Evolutionary conservation across 2,329 filamentous ascomycete species (phyloP), one percentile per base, ranked within the genome.

Genomic region (Penicillium sp.): DNA sequence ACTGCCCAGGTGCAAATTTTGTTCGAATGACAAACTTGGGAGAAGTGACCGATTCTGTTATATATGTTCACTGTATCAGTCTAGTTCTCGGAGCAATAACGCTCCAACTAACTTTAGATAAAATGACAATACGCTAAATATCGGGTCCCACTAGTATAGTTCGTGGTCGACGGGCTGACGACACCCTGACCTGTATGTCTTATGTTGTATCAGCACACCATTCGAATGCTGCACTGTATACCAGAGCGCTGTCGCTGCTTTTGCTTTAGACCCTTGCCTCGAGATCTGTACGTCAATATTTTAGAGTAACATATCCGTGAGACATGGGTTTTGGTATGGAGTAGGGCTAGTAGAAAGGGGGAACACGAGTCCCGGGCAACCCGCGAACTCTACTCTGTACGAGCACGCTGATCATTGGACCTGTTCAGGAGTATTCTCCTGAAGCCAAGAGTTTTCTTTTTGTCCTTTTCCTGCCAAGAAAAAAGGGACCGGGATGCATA

Each of bases 161-260:
- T 58, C 53, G 33, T 46, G 38, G 48, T 46, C 41, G 52, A 53
- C 51, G 40, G n/a, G 53, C 51, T 57, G 54, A 54, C 52, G 52
- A 57, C 50, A 46, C 50, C 29, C 44, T 46, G 13, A 10, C n/a
- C 10, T 31, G 28, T 8, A 12, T 17, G 15, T 26, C 2, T 4
- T 46, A 19, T 33, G 31, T 24, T 31, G 12, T n/a, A 24, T 24
- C 22, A 24, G 8, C n/a, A 29, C 24, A 17, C 26, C 5, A 26
- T 26, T 22, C 19, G 15, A 29, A 19, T 7, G 19, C 15, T 32
- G 34, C 19, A 46, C 19, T 46, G 13, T 38, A 19, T 32, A 17
- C 6, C 6, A 19, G 10, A 29, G 12, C 9, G 4, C 29, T 32
- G 13, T 15, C 17, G 3, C 15, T 29, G 19, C 34, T 29, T 29